Evolutionary conservation across 495 filamentous ascomycete genomes (phyloP).

Genomic region (Podospora pseudoanserina): DNA sequence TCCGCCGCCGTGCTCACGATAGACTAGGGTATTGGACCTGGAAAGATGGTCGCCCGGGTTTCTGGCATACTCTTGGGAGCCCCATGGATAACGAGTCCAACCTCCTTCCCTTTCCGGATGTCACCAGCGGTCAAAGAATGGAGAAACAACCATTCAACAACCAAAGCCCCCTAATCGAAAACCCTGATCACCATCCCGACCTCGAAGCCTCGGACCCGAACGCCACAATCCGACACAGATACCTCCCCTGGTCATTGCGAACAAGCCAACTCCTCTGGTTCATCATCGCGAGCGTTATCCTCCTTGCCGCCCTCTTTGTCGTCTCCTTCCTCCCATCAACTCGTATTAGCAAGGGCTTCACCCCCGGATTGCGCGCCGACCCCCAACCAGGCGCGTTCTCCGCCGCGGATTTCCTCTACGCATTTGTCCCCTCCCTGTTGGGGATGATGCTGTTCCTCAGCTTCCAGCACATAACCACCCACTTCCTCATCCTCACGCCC

Average conservation of each 20-base stretch:
- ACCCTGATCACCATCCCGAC: conserved; percentile 21
- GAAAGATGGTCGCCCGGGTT: conserved; percentile 40
- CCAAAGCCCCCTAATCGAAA: conserved; percentile 10
- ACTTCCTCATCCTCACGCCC: conserved; percentile 69
- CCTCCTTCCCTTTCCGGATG: conserved; percentile 26
- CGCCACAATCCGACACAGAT: conserved; percentile 55
- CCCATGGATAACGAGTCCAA: conserved; percentile 31
- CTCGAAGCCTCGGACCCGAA: conserved; percentile 38
- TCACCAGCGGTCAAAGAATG: conserved; percentile 23
- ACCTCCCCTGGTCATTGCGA: conserved; percentile 76
- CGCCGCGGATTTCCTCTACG: conserved; percentile 81
- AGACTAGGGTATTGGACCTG: conserved; percentile 80
- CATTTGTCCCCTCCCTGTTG: conserved; percentile 73
- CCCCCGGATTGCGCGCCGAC: conserved; percentile 58
- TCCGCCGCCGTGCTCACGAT: conserved; percentile 52
- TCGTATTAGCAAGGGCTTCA: conserved; percentile 64
- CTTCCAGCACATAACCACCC: conserved; percentile 73
- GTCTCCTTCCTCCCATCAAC: conserved; percentile 69
- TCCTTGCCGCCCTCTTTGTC: conserved; percentile 69
- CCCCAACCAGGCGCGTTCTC: conserved; percentile 68
- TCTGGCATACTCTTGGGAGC: conserved; percentile 45
- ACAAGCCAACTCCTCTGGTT: conserved; percentile 60
- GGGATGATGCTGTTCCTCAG: conserved; percentile 72
- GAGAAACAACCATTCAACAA: conserved; percentile 40
- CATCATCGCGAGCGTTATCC: conserved; percentile 56